Evolutionary conservation across 306 rosid genomes (phyloP), one percentile per base, ranked within the genome.

Genomic region (Cucumis sativus): DNA sequence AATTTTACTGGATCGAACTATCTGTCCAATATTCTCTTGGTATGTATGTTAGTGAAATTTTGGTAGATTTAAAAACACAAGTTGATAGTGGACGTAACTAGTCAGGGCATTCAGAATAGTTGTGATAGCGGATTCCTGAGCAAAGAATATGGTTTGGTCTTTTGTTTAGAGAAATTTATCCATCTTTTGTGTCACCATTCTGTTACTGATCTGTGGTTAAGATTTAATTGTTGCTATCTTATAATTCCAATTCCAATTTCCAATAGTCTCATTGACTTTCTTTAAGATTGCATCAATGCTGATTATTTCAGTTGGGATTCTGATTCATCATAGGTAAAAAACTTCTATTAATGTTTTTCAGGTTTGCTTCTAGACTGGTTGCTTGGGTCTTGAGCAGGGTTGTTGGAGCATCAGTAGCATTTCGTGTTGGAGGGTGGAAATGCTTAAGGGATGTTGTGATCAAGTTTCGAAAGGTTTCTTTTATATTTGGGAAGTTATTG

Each of bases 351-450:
- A 35, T 80, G 25, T 81, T 84, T 81, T 84, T 68, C 90, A 89
- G 96, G 85, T 92, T 89, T 85, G 87, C 98, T 85, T 92, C 97
- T 76, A 89, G 90, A 82, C 83, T 92, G 83, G 45, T 91, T 81
- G 97, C 99, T 78, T 96, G 98, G 99, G 80, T 96, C 82, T 85
- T 96, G 83, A 92, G 97, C 85, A 86, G 88, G 79, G 81, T 85
- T 82, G 81, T 92, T 85, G 97, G 98, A 82, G 98, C 96, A 75
- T 88, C 96, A 54, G 93, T 96, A 63, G 84, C 87, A 76, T 96
- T 96, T 83, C 97, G 94, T 64, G 84, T 96, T 77, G 93, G 97
- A 67, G 98, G 99, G 78, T 96, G 98, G 98, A 92, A 92, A 78
- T 92, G 96, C 83, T 81, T 92, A 61, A 89, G 91, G 79, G 99